Evolutionary conservation across 2,329 filamentous ascomycete genomes (phyloP), one percentile per base, ranked within the genome.

Genomic region (Colletotrichum caudatum): DNA sequence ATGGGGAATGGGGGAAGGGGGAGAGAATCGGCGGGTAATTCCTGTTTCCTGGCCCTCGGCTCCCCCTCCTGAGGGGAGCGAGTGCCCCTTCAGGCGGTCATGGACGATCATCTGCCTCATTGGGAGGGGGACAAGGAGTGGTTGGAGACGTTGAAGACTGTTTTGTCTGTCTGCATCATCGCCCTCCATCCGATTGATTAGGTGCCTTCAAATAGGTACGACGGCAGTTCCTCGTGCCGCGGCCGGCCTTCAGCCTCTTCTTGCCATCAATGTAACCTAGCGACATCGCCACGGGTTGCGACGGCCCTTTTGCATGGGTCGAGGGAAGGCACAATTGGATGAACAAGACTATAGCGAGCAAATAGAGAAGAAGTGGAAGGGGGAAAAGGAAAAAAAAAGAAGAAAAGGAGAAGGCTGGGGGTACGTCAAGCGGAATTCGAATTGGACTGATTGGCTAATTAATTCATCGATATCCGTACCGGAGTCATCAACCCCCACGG

Each of bases 41-140:
- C 16, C 23, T 41, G 37, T 20, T 59, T 57, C 23, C 35, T 37
- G 68, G 50, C 33, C 65, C 60, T 56, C 64, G 54, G 60, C 64
- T 57, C 65, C 64, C 51, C 65, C 65, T 48, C 16, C 46, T 64
- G 69, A 53, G 46, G 29, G 29, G 29, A 29, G 29, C 29, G 29
- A 29, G n/a, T 20, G 2, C 33, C 35, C 33, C 12, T 63, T 51
- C 16, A 35, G 59, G 44, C 23, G 39, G 37, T 58, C 16, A 20
- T 18, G 46, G 69, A 62, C 61, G 66, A 72, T 72, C 66, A 72
- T 39, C 60, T 72, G 61, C 56, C 66, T 39, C 41, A 50, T 65
- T 44, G 23, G 60, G 50, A 50, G n/a, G 20, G 46, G 46, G 44
- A 33, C 33, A 51, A n/a, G 33, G 37, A 57, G 20, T 29, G 33